A percentile compares a stretch with the other conserved stretches of the same genome.
These are phyloP conservation scores for Pseudogymnoascus sp. DNA, from an alignment of 2,329 filamentous ascomycete genomes.

Conservation along the genomic window DNA sequence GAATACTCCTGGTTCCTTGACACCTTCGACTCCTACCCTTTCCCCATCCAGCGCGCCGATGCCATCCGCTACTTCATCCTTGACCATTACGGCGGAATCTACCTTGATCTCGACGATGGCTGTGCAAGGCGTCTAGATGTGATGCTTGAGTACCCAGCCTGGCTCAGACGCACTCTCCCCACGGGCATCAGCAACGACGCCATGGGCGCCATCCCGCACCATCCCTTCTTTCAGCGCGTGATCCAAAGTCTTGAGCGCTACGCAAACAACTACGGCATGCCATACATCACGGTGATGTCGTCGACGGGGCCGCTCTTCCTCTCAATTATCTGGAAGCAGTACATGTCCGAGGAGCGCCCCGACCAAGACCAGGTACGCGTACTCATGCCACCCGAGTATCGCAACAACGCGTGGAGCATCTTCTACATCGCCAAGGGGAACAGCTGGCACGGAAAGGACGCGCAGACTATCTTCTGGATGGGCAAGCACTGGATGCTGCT, in stretches of 20 bases:
- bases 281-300: slow-evolving; percentile 73
- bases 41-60: slow-evolving; percentile 70
- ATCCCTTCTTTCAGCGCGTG: slow-evolving; percentile 65
- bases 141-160: slow-evolving; percentile 59
- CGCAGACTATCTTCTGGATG: slow-evolving; percentile 41
- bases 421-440: slow-evolving; percentile 45
- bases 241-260: slow-evolving; percentile 61
- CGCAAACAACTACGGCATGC: slow-evolving; percentile 53
- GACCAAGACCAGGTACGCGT: slow-evolving; percentile 52
- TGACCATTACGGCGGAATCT: slow-evolving; percentile 68
- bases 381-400: slow-evolving; percentile 63
- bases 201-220: slow-evolving; percentile 64
- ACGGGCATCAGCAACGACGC: slow-evolving; percentile 77
- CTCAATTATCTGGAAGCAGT: slow-evolving; percentile 68
- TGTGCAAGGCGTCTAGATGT: slow-evolving; percentile 42
- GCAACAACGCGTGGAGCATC: slow-evolving; percentile 60
- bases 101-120: slow-evolving; percentile 63
- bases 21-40: slow-evolving; percentile 65
- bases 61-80: slow-evolving; percentile 74
- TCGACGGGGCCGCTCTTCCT: slow-evolving; percentile 69
- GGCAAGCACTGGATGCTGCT: slow-evolving; percentile 34
- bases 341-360: slow-evolving; percentile 45
- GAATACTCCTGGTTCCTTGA: slow-evolving; percentile 73
- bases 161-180: slow-evolving; percentile 62
- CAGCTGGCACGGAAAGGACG: slow-evolving; percentile 41